phyloP scores from a whole-genome alignment of 768 basidiomycete species.

The Macrolepiota fuliginosa region DNA sequence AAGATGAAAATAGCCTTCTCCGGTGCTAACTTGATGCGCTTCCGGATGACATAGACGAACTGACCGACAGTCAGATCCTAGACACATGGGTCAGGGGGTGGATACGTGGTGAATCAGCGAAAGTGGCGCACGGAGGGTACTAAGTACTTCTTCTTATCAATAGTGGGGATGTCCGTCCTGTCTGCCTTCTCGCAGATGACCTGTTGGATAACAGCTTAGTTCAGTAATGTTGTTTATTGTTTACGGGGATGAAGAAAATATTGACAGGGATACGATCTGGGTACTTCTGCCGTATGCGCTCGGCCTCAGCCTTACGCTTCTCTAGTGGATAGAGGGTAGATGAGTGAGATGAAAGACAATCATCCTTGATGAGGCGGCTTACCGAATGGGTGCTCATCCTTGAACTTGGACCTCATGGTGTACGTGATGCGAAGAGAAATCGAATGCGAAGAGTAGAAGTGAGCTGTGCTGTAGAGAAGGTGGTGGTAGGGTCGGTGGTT shows the following conservation, averaged over 20 bases:
- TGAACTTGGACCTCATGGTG: slow-evolving; percentile 91
- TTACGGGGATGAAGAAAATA: slow-evolving; percentile 18
- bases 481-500: slow-evolving; percentile 16
- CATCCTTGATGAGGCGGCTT: slow-evolving; percentile 25
- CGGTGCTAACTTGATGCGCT: slow-evolving; percentile 98
- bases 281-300: slow-evolving; percentile 98
- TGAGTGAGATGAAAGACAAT: slow-evolving; percentile 29
- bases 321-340: slow-evolving; percentile 48
- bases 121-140: slow-evolving; percentile 81
- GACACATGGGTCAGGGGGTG: neutral
- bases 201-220: slow-evolving; percentile 36
- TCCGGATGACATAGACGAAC: slow-evolving; percentile 99
- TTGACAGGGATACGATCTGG: slow-evolving; percentile 96
- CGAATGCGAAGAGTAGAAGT: slow-evolving; percentile 1
- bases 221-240: neutral
- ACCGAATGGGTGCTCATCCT: slow-evolving; percentile 99
- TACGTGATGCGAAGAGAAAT: slow-evolving; percentile 4
- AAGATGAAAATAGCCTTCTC: slow-evolving; percentile 99
- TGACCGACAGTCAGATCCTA: slow-evolving; percentile 97
- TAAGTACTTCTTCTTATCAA: slow-evolving; percentile 99
- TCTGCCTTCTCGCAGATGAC: slow-evolving; percentile 99
- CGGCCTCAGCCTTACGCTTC: slow-evolving; percentile 99
- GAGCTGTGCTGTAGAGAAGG: slow-evolving; percentile 10
- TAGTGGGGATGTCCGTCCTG: slow-evolving; percentile 96
- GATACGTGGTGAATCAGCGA: neutral